These are phyloP conservation scores for Eimeria necatrix DNA, from an alignment of 169 alveolate genomes.

Conservation along the genomic window DNA sequence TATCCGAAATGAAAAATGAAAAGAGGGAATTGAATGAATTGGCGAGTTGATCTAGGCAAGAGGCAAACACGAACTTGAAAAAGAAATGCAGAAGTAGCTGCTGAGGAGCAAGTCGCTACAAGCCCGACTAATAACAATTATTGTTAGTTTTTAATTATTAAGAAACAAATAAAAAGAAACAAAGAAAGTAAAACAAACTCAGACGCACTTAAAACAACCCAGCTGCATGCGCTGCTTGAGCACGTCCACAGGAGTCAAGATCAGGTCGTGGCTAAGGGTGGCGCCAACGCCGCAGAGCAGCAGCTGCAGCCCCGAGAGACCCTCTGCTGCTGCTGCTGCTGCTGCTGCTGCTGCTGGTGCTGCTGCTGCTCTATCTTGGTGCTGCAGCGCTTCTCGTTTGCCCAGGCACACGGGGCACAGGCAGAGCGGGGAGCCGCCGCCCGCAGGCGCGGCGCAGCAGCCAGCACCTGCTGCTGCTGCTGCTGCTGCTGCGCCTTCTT, in stretches of 20 bases:
- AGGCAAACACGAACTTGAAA: no score
- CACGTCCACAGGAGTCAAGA: constrained; percentile 98
- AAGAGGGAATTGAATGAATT: no score
- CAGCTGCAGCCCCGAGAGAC: constrained; percentile 81
- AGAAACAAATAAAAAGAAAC: background rate
- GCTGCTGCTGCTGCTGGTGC: constrained; percentile 14
- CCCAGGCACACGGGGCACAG: background rate
- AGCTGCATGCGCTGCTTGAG: constrained; percentile 97
- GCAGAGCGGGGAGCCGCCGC: background rate
- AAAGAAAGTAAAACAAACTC: background rate
- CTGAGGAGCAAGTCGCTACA: no score
- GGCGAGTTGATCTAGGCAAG: no score
- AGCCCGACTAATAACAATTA: no score
- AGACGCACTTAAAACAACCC: constrained; percentile 86
- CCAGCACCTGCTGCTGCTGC: constrained; percentile 3
- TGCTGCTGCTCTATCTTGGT: background rate
- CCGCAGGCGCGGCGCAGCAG: background rate
- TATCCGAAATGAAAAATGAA: no score
- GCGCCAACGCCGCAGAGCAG: constrained; percentile 96
- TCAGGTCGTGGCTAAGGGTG: constrained; percentile 96
- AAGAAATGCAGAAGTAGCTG: no score
- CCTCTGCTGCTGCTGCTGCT: constrained; percentile 32
- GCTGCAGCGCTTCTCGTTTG: background rate
- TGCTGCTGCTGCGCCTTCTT: background rate
- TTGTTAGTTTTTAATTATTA: no score